These are phyloP conservation scores for Colletotrichum navitas DNA, from an alignment of 2,329 filamentous ascomycete genomes.

Conservation along the genomic window DNA sequence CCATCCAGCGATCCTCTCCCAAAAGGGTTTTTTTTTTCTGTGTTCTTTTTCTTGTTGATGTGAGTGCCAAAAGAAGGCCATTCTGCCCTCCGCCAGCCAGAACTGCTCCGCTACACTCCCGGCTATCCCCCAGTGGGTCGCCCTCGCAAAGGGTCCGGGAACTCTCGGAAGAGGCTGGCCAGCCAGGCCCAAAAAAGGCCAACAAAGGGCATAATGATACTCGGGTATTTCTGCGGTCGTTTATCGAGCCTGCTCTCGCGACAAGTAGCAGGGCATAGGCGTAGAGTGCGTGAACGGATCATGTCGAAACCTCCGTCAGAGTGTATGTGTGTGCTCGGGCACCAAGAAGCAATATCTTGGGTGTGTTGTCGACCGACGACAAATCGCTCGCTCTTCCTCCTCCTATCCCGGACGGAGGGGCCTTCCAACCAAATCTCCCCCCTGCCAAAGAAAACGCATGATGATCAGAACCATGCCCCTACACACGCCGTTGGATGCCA, in stretches of 20 bases:
- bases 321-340: conserved; percentile 1
- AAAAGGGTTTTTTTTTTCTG: conserved; percentile 41
- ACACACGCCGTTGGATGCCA: conserved; percentile 42
- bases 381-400: conserved; percentile 30
- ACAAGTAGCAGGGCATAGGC: conserved; percentile 37
- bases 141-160: neutral
- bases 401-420: conserved; percentile 36
- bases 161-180: neutral
- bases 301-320: conserved; percentile 36
- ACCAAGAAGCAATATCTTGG: conserved; percentile 35
- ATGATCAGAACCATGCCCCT: conserved; percentile 31
- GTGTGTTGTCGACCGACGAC: conserved; percentile 31
- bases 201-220: conserved; percentile 34
- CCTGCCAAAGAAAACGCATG: conserved; percentile 39
- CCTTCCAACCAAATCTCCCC: conserved; percentile 31
- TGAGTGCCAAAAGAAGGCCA: conserved; percentile 30
- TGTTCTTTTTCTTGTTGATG: conserved; percentile 42
- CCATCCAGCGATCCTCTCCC: conserved; percentile 40
- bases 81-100: conserved; percentile 10
- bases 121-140: neutral
- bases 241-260: conserved; percentile 36
- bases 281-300: conserved; percentile 40
- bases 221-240: conserved; percentile 42
- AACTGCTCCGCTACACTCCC: neutral
- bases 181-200: neutral